phyloP scores from a whole-genome alignment of 139 green algal species.

The Spirogloea muscicola region DNA sequence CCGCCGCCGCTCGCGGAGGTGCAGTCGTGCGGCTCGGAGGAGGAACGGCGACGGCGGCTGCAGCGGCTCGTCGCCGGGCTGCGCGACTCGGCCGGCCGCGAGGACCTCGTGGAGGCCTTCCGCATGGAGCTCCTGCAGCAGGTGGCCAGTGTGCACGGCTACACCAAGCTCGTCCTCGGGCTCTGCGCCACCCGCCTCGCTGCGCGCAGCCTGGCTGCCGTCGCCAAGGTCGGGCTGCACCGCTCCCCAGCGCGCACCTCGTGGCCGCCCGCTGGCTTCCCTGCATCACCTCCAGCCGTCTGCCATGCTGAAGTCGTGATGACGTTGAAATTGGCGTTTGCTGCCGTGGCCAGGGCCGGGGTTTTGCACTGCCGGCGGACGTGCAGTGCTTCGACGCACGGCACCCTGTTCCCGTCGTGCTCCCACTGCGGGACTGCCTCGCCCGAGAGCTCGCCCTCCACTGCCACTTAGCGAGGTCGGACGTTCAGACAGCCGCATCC shows the following conservation, averaged over 20 bases:
- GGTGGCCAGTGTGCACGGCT: conserved; percentile 19
- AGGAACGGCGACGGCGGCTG: neutral
- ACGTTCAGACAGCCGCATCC: neutral
- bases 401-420: conserved; percentile 10
- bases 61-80: neutral
- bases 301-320: too few relatives aligned
- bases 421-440: conserved; percentile 23
- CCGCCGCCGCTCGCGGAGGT: conserved; percentile 15
- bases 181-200: conserved; percentile 15
- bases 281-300: too few relatives aligned
- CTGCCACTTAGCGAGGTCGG: conserved; percentile 12
- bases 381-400: conserved; percentile 16
- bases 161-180: conserved; percentile 32
- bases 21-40: too few relatives aligned
- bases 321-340: too few relatives aligned
- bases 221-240: conserved; percentile 20
- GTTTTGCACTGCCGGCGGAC: conserved; percentile 24
- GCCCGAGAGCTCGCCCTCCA: conserved; percentile 15
- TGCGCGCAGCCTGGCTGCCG: conserved; percentile 5
- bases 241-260: too few relatives aligned
- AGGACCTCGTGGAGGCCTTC: conserved; percentile 36
- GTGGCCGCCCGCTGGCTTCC: neutral
- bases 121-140: conserved; percentile 29
- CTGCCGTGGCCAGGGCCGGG: conserved; percentile 25
- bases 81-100: conserved; percentile 9